These are phyloP conservation scores for Phyllosticta citriasiana DNA, from an alignment of 2,329 filamentous ascomycete genomes.

Conservation along the genomic window DNA sequence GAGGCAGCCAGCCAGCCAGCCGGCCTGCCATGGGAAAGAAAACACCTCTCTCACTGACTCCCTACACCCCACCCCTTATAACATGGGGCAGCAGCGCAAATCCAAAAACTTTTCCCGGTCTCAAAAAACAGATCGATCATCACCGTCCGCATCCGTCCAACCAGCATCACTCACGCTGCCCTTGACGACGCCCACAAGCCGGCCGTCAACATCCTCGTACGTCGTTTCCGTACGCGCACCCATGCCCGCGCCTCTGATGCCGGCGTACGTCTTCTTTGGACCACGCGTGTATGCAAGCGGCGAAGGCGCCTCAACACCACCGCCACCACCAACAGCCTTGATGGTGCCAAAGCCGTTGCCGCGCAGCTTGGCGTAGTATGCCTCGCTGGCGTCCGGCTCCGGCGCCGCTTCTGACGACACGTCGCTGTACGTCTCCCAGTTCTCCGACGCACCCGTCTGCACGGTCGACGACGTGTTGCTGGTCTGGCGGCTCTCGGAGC, in stretches of 20 bases:
- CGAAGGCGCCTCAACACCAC: not conserved
- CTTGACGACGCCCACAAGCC: conserved; percentile 31
- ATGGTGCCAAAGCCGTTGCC: conserved; percentile 27
- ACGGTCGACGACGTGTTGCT: conserved; percentile 55
- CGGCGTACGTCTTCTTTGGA: conserved; percentile 30
- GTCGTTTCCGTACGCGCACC: conserved; percentile 24
- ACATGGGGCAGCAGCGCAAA: not conserved
- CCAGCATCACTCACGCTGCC: conserved; percentile 38
- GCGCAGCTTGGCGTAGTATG: conserved; percentile 70
- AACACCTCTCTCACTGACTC: not conserved
- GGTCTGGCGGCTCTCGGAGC: conserved; percentile 49
- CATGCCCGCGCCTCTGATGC: conserved; percentile 38
- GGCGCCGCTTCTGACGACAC: conserved; percentile 26
- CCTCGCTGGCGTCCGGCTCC: conserved; percentile 56
- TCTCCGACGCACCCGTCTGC: conserved; percentile 70
- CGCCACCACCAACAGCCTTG: not conserved
- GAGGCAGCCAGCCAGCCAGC: not conserved
- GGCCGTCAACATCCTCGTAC: conserved; percentile 32
- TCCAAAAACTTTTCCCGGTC: not conserved
- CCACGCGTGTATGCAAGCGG: not conserved
- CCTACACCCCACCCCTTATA: not conserved
- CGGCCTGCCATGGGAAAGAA: no score
- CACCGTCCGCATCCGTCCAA: conserved; percentile 41
- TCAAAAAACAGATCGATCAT: conserved; percentile 17
- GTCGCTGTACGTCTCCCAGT: conserved; percentile 96